phyloP scores from a whole-genome alignment of 2,329 filamentous ascomycete genomes.

The Sordariomycetes sp. region DNA sequence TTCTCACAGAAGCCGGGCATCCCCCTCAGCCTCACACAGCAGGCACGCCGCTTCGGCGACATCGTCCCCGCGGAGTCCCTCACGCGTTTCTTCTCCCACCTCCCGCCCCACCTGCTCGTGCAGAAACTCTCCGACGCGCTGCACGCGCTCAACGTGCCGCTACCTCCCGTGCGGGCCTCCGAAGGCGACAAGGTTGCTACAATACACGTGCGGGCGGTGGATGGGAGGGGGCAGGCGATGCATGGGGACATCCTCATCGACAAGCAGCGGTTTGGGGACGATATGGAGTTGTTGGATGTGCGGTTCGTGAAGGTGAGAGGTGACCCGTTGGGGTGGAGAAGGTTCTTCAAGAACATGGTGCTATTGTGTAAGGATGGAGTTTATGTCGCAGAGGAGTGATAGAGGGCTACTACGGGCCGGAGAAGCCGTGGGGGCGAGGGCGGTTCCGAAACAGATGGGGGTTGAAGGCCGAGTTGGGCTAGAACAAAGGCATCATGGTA shows the following conservation, averaged over 20 bases:
- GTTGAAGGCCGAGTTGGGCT: neutral
- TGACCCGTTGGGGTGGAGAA: conserved; percentile 90
- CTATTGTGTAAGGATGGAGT: conserved; percentile 80
- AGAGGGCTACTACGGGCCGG: neutral
- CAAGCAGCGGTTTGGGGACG: conserved; percentile 44
- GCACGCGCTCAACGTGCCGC: conserved; percentile 74
- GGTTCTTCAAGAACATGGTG: conserved; percentile 95
- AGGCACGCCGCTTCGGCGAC: conserved; percentile 78
- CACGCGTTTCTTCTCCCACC: conserved; percentile 83
- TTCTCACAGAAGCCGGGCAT: conserved; percentile 73
- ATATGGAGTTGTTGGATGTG: conserved; percentile 64
- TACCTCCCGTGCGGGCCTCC: conserved; percentile 34
- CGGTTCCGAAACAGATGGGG: neutral
- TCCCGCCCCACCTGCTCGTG: conserved; percentile 64
- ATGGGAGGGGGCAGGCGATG: conserved; percentile 60
- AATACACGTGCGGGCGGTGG: conserved; percentile 65
- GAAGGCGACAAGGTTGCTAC: conserved; percentile 28
- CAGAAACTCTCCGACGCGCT: conserved; percentile 73
- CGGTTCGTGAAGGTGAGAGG: conserved; percentile 91
- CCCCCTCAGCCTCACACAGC: conserved; percentile 77
- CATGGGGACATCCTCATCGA: conserved; percentile 70
- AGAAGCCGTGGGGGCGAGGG: neutral
- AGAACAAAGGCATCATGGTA: neutral
- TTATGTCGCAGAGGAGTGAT: conserved; percentile 37
- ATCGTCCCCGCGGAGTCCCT: conserved; percentile 82